Evolutionary conservation across 371 early-diverging fungal genomes (phyloP).

Genomic region (Zopfochytrium polystomum): DNA sequence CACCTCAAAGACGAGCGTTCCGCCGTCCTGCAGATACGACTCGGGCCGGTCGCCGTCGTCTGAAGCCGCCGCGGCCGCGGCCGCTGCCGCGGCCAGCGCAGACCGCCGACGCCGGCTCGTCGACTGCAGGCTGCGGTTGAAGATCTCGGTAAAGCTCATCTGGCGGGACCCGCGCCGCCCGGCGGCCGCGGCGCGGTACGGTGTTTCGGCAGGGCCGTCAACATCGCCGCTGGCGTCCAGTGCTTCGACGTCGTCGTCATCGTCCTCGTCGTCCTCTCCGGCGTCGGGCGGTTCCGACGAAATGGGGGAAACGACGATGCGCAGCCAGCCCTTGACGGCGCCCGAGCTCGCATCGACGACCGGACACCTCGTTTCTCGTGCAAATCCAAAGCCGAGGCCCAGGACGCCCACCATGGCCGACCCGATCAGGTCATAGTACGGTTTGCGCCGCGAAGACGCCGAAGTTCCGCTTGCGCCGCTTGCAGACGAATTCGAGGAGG

Average conservation of each 20-base stretch:
- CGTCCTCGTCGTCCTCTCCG: constrained; percentile 9
- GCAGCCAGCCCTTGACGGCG: constrained; percentile 17
- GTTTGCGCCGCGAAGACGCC: not conserved
- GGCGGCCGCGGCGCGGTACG: not conserved
- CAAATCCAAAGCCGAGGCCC: constrained; percentile 18
- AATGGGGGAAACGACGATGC: constrained; percentile 30
- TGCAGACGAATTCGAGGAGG: too few relatives aligned
- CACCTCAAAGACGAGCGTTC: constrained; percentile 68
- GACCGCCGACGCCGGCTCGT: not conserved
- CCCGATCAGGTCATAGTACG: constrained; percentile 29
- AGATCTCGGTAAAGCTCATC: not conserved
- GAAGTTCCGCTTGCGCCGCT: not conserved
- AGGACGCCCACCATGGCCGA: constrained; percentile 17
- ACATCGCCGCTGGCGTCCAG: not conserved
- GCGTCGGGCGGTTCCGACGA: constrained; percentile 12
- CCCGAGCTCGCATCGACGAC: constrained; percentile 20
- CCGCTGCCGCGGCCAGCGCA: not conserved
- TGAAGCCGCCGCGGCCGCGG: not conserved
- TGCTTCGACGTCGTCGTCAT: constrained; percentile 8
- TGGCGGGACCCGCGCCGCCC: not conserved
- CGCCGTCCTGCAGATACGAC: constrained; percentile 38
- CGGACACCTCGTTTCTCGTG: constrained; percentile 19
- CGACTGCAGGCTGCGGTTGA: not conserved
- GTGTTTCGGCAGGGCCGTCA: not conserved
- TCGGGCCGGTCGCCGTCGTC: not conserved